Percentiles rank a stretch among this genome's conserved stretches.
phyloP scores from a whole-genome alignment of 306 rosid genomes.

The Inga leiocalycina region DNA sequence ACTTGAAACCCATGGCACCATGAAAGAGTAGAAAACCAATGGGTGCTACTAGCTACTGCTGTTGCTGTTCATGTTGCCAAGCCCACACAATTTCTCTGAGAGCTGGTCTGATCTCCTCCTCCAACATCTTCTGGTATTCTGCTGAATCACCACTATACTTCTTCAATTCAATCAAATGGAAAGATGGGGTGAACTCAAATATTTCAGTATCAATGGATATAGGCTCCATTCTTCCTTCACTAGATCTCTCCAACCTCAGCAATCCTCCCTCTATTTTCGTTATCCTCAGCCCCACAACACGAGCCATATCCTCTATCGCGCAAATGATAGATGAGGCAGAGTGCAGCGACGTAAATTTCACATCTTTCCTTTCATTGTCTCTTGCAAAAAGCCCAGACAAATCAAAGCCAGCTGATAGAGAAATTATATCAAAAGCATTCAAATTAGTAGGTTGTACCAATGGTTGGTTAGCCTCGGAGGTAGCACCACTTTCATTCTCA shows the following conservation, averaged over 20 bases:
- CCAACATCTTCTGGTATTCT: conserved; percentile 48
- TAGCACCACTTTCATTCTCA: conserved; percentile 25
- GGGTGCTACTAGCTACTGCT: neutral
- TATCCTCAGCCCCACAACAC: conserved; percentile 31
- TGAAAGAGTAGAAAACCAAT: conserved; percentile 24
- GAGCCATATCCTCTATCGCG: conserved; percentile 36
- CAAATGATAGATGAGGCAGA: conserved; percentile 41
- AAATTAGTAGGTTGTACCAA: conserved; percentile 31
- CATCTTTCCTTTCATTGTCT: conserved; percentile 16
- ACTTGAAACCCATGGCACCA: conserved; percentile 28
- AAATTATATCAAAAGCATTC: conserved; percentile 54
- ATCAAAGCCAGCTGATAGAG: conserved; percentile 47
- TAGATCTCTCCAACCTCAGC: conserved; percentile 39
- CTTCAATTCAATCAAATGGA: conserved; percentile 53
- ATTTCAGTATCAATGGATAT: conserved; percentile 44
- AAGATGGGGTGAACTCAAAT: conserved; percentile 45
- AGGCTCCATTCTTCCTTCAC: conserved; percentile 22
- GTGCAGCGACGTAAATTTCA: conserved; percentile 44
- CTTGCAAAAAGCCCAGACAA: conserved; percentile 44
- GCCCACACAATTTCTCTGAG: conserved; percentile 44
- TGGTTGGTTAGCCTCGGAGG: conserved; percentile 38
- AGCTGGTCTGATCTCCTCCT: conserved; percentile 45
- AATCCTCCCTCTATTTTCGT: conserved; percentile 41
- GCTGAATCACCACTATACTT: conserved; percentile 37
- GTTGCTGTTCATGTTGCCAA: conserved; percentile 45